Percentiles rank a stretch among this genome's conserved stretches.
Evolutionary conservation across 768 basidiomycete genomes (phyloP).

Genomic region (Pluteus cervinus): DNA sequence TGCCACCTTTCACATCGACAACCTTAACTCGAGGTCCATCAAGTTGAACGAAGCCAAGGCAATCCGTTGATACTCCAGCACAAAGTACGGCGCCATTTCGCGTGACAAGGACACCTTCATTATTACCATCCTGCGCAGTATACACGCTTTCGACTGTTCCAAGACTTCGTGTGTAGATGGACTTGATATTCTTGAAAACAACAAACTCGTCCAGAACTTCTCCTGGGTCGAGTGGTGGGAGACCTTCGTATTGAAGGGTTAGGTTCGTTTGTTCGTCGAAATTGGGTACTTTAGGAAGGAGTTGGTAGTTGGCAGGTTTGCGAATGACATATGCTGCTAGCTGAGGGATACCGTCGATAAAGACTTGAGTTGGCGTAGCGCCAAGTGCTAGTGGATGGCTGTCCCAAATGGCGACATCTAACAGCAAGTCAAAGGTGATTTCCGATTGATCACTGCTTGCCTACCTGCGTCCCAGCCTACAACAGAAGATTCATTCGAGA

Average conservation of each 20-base stretch:
- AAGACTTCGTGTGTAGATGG: slow-evolving; percentile 29
- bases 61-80: slow-evolving; percentile 26
- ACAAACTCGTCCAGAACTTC: slow-evolving; percentile 29
- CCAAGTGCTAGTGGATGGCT: slow-evolving; percentile 80
- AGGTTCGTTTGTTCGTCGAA: slow-evolving; percentile 64
- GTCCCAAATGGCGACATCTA: slow-evolving; percentile 80
- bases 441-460: slow-evolving; percentile 6
- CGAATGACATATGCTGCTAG: slow-evolving; percentile 38
- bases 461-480: slow-evolving; percentile 72
- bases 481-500: slow-evolving; percentile 1
- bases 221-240: slow-evolving; percentile 59
- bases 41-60: slow-evolving; percentile 11
- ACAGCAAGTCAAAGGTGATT: not conserved
- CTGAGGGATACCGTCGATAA: slow-evolving; percentile 86
- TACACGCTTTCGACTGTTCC: slow-evolving; percentile 24
- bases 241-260: slow-evolving; percentile 61
- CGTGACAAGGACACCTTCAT: slow-evolving; percentile 31
- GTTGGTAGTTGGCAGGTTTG: slow-evolving; percentile 46
- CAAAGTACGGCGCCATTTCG: slow-evolving; percentile 48
- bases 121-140: slow-evolving; percentile 12
- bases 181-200: slow-evolving; percentile 62
- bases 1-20: slow-evolving; percentile 69
- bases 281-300: slow-evolving; percentile 53
- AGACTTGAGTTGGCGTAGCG: slow-evolving; percentile 84
- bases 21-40: slow-evolving; percentile 19